Base-by-base conservation (phyloP, 75 land plant species). In the Pinus albicaulis region DNA sequence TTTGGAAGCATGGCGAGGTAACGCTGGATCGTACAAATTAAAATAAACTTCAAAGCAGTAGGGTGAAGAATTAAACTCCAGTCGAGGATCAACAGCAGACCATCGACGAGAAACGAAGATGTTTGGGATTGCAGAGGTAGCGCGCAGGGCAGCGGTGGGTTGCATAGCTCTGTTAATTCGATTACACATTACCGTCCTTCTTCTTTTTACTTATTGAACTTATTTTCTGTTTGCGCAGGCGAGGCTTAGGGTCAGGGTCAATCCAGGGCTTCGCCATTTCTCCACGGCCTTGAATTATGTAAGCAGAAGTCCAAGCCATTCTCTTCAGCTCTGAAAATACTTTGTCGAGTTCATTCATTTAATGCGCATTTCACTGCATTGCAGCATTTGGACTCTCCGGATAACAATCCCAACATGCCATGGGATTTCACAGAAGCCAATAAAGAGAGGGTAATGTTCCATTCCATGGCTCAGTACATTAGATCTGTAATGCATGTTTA, bases 321-420 rank as follows among this genome's bases (percentile, higher is more conserved):
- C 13, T 52, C 69, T 72, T 72, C 17, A 14, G 7, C 28, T 52
- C 24, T 22, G 64, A 25, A 57, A 5, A 23, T 23, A 19, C 12
- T 34, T 73, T 72, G 7, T 53, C 56, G n/a, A 23, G 2, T 56
- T 68, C 56, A 2, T 62, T 69, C 15, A 17, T 3, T 31, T n/a
- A 57, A 19, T 56, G 73, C 64, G 26, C 55, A 78, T 41, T 59
- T 34, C 44, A 71, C 34, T 53, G 15, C 6, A 19, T 80, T 77
- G 76, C 82, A 97, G 99, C 99, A 97, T 72, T 56, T 90, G 57
- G 91, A 94, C 77, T 80, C 89, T 23, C 91, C 98, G 7, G 99
- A 94, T 73, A 97, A 97, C 82, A 97, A 91, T 59, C 82, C 95
- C 3, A 88, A 92, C 64, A 59, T 88, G 75, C 80, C 84, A 7